phyloP scores from a whole-genome alignment of 331 rosid genomes.

The Acacia pycnantha region DNA sequence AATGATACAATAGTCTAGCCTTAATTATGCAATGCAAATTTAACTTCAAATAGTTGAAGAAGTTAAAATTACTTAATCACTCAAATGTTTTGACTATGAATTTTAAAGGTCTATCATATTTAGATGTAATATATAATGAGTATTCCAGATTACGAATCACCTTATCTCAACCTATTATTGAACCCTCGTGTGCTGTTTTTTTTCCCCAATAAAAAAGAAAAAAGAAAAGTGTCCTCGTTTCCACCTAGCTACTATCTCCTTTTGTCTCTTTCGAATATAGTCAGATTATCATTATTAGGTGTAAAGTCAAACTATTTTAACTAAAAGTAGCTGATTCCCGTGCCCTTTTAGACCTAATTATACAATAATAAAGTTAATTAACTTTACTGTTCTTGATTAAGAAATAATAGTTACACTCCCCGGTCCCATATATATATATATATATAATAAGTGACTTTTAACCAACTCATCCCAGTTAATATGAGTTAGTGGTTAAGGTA shows the following conservation, averaged over 20 bases:
- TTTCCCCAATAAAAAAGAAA: too few species aligned
- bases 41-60: too few species aligned
- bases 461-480: too few species aligned
- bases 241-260: background rate
- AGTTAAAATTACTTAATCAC: too few species aligned
- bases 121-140: background rate
- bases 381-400: background rate
- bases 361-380: background rate
- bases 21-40: too few species aligned
- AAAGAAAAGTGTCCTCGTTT: background rate
- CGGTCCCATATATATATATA: too few species aligned
- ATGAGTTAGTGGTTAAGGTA: too few species aligned
- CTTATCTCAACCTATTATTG: background rate
- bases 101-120: background rate
- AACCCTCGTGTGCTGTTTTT: constrained; percentile 1
- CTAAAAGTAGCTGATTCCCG: background rate
- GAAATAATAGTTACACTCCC: too few species aligned
- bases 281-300: background rate
- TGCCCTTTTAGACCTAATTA: background rate
- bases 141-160: background rate
- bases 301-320: background rate
- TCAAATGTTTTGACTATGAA: too few species aligned
- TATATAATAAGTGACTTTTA: too few species aligned
- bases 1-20: background rate
- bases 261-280: background rate